Conservation (phyloP, 805 yeast species). For the Yamadazyma nakazawae region DNA sequence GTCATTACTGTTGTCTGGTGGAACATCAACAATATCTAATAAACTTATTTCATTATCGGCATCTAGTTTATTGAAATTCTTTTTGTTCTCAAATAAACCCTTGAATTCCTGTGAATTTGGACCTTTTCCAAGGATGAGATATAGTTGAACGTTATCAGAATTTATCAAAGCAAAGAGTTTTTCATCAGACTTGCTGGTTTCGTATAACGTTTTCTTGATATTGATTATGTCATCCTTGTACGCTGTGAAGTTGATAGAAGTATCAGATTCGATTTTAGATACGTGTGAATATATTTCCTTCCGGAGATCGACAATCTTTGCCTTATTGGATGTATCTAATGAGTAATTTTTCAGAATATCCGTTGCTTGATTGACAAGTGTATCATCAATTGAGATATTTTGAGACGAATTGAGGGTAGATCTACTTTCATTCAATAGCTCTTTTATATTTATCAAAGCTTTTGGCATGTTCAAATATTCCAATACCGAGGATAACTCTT, state of each 20-base stretch:
- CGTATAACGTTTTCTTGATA: conserved; percentile 55
- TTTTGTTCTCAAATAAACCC: conserved; percentile 20
- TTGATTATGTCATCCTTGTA: conserved; percentile 54
- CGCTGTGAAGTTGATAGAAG: not conserved
- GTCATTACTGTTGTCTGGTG: conserved; percentile 3
- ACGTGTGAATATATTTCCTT: conserved; percentile 35
- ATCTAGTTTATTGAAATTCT: not conserved
- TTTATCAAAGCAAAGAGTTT: conserved; percentile 49
- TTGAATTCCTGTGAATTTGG: conserved; percentile 39
- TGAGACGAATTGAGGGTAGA: not conserved
- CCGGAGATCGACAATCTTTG: conserved; percentile 28
- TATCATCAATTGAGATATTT: not conserved
- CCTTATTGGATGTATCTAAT: conserved; percentile 35
- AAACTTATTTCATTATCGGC: conserved; percentile 43
- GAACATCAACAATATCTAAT: conserved; percentile 64
- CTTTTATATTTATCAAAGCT: conserved; percentile 54
- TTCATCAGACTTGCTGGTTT: conserved; percentile 59
- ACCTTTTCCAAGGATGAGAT: conserved; percentile 36
- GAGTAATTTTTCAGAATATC: conserved; percentile 24
- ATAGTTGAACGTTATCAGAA: conserved; percentile 23
- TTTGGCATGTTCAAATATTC: conserved; percentile 78
- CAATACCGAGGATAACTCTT: conserved; percentile 72
- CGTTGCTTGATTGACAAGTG: conserved; percentile 13
- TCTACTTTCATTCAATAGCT: conserved; percentile 21
- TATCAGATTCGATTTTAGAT: conserved; percentile 29